Percentiles rank a stretch among this genome's conserved stretches.
phyloP scores from a whole-genome alignment of 306 rosid genomes.

The Lupinus albus region DNA sequence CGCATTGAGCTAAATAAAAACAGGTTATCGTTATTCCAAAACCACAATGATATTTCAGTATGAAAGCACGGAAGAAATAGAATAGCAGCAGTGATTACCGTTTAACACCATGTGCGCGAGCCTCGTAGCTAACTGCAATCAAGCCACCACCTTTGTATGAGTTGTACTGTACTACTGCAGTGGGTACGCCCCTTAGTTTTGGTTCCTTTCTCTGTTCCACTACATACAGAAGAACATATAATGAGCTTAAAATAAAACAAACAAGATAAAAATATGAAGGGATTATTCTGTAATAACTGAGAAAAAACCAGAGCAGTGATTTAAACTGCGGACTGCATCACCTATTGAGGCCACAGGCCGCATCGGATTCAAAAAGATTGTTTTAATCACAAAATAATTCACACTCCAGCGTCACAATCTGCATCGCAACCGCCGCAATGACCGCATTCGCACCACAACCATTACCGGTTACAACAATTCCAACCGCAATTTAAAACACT shows the following conservation, averaged over 20 bases:
- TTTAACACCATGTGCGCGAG: conserved; percentile 80
- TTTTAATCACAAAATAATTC: too few species aligned
- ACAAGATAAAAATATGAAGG: background rate
- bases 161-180: conserved; percentile 90
- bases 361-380: too few species aligned
- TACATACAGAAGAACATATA: conserved; percentile 18
- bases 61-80: background rate
- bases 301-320: too few species aligned
- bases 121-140: conserved; percentile 97
- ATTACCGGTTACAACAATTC: too few species aligned
- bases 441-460: too few species aligned
- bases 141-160: conserved; percentile 88
- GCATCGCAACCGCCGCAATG: too few species aligned
- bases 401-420: too few species aligned
- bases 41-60: background rate
- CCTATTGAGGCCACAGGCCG: too few species aligned
- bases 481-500: too few species aligned
- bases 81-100: conserved; percentile 58
- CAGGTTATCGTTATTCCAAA: background rate
- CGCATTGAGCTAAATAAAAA: conserved; percentile 74
- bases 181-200: conserved; percentile 72
- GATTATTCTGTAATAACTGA: too few species aligned
- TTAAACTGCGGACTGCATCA: too few species aligned
- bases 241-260: too few species aligned
- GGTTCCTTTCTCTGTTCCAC: conserved; percentile 94